These are phyloP conservation scores for Blastocystis sp. DNA, from an alignment of 352 stramenopile genomes.

Conservation along the genomic window DNA sequence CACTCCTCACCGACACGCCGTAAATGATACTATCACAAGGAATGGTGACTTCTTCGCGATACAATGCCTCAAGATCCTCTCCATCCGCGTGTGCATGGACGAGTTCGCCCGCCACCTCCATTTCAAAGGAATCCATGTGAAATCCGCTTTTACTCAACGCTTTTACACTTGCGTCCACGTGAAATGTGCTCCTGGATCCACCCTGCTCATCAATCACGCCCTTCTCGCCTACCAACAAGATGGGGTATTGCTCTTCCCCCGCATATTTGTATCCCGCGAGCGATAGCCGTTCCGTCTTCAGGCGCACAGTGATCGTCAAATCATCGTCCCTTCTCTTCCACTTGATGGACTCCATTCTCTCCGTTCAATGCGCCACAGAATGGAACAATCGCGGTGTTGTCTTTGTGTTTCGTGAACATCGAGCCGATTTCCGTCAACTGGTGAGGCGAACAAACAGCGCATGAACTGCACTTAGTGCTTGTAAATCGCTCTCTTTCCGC, in stretches of 20 bases:
- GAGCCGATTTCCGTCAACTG: too few relatives aligned
- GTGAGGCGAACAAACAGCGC: too few relatives aligned
- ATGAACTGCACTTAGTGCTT: neutral
- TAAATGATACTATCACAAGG: neutral
- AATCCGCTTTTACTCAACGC: neutral
- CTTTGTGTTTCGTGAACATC: too few relatives aligned
- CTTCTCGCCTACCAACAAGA: neutral
- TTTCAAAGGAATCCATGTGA: neutral
- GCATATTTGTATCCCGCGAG: neutral
- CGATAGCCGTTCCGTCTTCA: neutral
- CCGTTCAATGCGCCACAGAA: too few relatives aligned
- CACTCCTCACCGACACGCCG: neutral
- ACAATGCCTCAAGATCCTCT: neutral
- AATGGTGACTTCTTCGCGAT: neutral
- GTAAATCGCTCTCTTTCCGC: slow-evolving; percentile 62
- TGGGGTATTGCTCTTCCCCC: neutral
- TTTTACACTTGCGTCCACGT: neutral
- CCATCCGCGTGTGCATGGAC: neutral
- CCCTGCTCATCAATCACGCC: neutral
- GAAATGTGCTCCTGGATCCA: neutral
- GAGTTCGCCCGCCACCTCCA: neutral
- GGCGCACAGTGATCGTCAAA: neutral
- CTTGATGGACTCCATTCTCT: too few relatives aligned
- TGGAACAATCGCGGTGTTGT: too few relatives aligned
- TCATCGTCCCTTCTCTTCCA: too few relatives aligned